Evolutionary conservation across 169 alveolate species (phyloP).

Genomic region (Perkinsus marinus): DNA sequence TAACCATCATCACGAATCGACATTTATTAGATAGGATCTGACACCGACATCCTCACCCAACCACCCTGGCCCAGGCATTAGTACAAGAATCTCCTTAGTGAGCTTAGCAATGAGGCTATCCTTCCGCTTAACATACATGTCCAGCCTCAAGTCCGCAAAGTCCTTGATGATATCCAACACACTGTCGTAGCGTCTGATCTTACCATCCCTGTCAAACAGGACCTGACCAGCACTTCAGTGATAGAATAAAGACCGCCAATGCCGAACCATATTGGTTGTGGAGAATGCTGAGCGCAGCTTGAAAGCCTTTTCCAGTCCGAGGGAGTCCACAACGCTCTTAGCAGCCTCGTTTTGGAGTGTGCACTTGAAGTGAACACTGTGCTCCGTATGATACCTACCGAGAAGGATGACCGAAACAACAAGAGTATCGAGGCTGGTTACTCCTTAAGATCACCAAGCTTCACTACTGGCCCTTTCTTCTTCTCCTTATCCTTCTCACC

Average conservation of each 20-base stretch:
- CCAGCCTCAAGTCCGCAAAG: slow-evolving; percentile 75
- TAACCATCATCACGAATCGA: slow-evolving; percentile 15
- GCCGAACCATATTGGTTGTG: background rate
- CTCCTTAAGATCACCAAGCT: too few species aligned
- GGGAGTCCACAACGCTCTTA: slow-evolving; percentile 18
- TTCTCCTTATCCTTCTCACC: too few species aligned
- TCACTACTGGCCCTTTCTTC: too few species aligned
- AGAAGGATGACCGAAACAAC: background rate
- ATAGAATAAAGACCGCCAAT: slow-evolving; percentile 16
- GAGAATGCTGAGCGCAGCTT: slow-evolving; percentile 51
- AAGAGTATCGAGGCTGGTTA: too few species aligned
- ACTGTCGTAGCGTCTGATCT: slow-evolving; percentile 66
- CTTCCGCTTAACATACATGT: slow-evolving; percentile 70
- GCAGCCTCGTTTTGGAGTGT: slow-evolving; percentile 11
- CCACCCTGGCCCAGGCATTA: background rate
- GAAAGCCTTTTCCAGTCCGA: slow-evolving; percentile 79
- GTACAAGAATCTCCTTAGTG: background rate
- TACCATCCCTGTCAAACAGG: slow-evolving; percentile 77
- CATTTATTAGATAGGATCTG: slow-evolving; percentile 12
- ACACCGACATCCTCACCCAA: background rate
- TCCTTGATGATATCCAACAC: slow-evolving; percentile 80
- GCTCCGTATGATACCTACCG: background rate
- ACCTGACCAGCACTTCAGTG: slow-evolving; percentile 80
- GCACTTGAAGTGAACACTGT: background rate
- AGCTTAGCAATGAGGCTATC: background rate